Evolutionary conservation across 331 rosid species (phyloP).

Genomic region (Malus hybrid): DNA sequence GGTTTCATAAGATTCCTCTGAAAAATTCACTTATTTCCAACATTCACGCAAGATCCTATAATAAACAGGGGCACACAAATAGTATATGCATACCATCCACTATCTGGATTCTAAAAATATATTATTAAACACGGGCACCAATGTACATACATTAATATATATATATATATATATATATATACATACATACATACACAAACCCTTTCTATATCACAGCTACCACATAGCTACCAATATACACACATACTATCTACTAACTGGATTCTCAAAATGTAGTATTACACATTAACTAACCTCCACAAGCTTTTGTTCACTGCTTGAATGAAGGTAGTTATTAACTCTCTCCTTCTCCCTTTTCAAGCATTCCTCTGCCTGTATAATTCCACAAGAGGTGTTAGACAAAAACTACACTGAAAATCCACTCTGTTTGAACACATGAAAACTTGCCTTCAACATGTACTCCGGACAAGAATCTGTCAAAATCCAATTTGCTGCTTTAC

Average conservation of each 20-base stretch:
- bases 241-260: not conserved
- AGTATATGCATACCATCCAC: not conserved
- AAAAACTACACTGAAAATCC: not conserved
- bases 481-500: conserved; percentile 73
- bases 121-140: not conserved
- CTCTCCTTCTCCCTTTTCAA: conserved; percentile 72
- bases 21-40: not conserved
- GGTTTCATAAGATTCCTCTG: not conserved
- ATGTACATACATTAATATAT: not conserved
- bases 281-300: conserved; percentile 47
- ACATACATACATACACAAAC: not conserved
- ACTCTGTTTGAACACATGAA: not conserved
- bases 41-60: not conserved
- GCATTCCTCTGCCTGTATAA: conserved; percentile 66
- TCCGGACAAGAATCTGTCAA: conserved; percentile 68
- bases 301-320: conserved; percentile 66
- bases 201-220: not conserved
- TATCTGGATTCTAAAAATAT: not conserved
- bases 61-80: not conserved
- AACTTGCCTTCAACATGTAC: conserved; percentile 71
- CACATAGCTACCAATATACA: not conserved
- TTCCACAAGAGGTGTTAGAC: conserved; percentile 1
- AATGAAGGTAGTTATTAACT: conserved; percentile 59
- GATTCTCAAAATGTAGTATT: not conserved
- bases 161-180: not conserved